Percentiles rank a stretch among this genome's conserved stretches.
Evolutionary conservation across 2,329 filamentous ascomycete genomes (phyloP).

Genomic region (Neoscytalidium dimidiatum): DNA sequence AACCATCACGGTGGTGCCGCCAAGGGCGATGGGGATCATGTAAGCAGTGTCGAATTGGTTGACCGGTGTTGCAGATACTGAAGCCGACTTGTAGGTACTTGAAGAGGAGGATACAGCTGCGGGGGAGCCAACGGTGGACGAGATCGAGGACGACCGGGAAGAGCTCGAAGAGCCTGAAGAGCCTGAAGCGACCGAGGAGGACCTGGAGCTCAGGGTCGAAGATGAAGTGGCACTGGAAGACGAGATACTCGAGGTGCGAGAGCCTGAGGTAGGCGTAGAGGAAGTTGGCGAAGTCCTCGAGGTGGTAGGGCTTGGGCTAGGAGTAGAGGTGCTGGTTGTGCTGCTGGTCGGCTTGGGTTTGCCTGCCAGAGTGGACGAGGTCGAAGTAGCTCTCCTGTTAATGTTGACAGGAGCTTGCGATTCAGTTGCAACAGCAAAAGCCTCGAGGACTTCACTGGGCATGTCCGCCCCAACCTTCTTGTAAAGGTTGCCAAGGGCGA

Average conservation of each 20-base stretch:
- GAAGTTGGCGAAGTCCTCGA: background rate
- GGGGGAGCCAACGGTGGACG: no score
- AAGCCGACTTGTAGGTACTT: background rate
- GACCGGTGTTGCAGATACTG: background rate
- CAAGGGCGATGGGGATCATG: constrained; percentile 61
- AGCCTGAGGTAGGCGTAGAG: background rate
- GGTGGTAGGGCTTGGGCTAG: background rate
- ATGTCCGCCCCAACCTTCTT: background rate
- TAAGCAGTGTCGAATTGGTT: constrained; percentile 37
- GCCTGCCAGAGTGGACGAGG: background rate
- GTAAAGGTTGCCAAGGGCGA: background rate
- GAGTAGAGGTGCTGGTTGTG: background rate
- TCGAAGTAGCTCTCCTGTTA: background rate
- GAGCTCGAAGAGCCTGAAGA: no score
- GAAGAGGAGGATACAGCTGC: no score
- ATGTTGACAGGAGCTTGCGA: background rate
- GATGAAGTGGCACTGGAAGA: no score
- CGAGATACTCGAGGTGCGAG: background rate
- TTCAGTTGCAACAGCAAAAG: background rate
- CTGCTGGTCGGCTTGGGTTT: background rate
- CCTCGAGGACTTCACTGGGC: background rate
- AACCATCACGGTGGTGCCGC: constrained; percentile 50
- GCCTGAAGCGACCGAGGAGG: background rate
- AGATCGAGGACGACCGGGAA: no score
- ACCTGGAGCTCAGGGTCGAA: background rate